Conservation (phyloP, 371 early-diverging fungal species). For the Rhizomucor pusillus region DNA sequence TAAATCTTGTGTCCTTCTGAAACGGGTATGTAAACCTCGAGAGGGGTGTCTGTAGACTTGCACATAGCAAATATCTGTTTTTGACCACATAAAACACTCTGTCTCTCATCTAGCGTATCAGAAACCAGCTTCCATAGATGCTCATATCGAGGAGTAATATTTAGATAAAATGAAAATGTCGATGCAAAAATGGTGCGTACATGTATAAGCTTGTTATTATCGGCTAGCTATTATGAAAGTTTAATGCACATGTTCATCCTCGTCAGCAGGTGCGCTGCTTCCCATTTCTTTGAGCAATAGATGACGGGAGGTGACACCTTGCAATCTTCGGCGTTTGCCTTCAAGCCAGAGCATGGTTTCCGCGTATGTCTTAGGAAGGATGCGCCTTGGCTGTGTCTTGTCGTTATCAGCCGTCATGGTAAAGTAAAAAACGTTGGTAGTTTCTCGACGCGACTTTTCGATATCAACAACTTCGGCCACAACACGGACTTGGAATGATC, state of each 20-base stretch:
- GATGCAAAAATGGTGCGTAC: no score
- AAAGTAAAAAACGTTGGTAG: slow-evolving; percentile 85
- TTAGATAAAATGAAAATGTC: no score
- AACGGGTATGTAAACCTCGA: no score
- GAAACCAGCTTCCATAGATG: no score
- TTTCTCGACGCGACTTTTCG: slow-evolving; percentile 47
- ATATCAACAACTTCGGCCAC: slow-evolving; percentile 80
- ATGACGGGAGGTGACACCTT: slow-evolving; percentile 12
- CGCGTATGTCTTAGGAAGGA: slow-evolving; percentile 72
- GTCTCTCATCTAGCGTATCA: no score
- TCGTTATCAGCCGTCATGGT: slow-evolving; percentile 57
- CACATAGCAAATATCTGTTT: no score
- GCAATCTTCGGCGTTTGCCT: slow-evolving; percentile 46
- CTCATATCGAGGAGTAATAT: no score
- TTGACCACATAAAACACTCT: no score
- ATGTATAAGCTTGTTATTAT: no score
- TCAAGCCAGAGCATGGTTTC: slow-evolving; percentile 78
- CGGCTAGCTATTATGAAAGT: no score
- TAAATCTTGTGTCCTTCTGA: no score
- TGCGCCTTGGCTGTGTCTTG: slow-evolving; percentile 16
- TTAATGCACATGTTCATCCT: not conserved
- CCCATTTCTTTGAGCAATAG: slow-evolving; percentile 10
- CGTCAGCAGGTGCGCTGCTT: not conserved
- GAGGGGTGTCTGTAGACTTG: no score
- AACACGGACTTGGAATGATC: slow-evolving; percentile 73